These are phyloP conservation scores for Silene uniflora DNA, from an alignment of 148 eudicot species.

Conservation along the genomic window DNA sequence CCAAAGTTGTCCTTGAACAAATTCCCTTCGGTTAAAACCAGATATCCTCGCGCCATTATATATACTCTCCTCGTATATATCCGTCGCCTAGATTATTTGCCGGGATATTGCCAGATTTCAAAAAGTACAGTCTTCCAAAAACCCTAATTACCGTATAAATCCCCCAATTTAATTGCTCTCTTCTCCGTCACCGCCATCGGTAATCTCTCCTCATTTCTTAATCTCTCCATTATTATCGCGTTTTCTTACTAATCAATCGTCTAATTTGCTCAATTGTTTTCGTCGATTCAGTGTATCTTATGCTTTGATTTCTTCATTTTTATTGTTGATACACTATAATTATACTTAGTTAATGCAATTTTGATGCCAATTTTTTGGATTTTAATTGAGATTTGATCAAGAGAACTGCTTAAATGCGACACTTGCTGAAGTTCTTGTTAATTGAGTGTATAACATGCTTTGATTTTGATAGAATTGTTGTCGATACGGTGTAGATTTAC, in stretches of 20 bases:
- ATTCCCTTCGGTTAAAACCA: not conserved
- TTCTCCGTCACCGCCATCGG: conserved; percentile 2
- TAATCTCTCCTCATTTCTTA: not conserved
- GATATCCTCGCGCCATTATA: not conserved
- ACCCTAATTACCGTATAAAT: conserved; percentile 3
- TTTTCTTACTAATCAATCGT: not conserved
- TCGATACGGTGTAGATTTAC: not conserved
- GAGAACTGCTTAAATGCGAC: not conserved
- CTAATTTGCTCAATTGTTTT: not conserved
- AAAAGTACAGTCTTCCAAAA: conserved; percentile 11
- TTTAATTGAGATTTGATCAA: not conserved
- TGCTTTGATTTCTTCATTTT: not conserved
- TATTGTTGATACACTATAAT: not conserved
- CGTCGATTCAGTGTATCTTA: not conserved
- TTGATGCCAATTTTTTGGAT: not conserved
- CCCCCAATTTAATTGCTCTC: not conserved
- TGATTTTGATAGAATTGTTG: not conserved
- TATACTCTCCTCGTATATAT: not conserved
- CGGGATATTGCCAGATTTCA: conserved; percentile 24
- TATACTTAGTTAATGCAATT: not conserved
- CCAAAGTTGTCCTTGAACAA: no score
- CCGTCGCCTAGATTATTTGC: conserved; percentile 10
- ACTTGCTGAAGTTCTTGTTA: not conserved
- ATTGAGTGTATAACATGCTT: not conserved
- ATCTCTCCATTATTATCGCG: not conserved